Conservation (phyloP, 2,329 filamentous ascomycete genomes). For the Exophiala spinifera region DNA sequence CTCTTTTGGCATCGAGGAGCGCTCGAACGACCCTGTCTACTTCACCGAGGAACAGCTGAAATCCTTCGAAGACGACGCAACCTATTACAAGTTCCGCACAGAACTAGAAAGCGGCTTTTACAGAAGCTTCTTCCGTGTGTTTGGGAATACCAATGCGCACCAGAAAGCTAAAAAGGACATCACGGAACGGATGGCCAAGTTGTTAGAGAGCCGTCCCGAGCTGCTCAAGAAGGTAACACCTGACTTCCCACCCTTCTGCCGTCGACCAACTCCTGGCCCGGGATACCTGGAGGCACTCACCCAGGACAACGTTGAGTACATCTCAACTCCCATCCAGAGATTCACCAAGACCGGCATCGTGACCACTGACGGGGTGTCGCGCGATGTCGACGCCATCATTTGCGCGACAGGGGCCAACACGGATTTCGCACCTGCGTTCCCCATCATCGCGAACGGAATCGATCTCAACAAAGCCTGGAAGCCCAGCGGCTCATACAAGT, state of each 20-base stretch:
- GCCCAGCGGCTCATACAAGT: slow-evolving; percentile 11
- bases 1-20: no score
- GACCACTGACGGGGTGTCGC: slow-evolving; percentile 15
- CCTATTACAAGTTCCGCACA: no score
- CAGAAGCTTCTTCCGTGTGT: no score
- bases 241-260: slow-evolving; percentile 38
- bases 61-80: no score
- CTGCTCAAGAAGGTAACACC: slow-evolving; percentile 23
- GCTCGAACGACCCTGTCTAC: slow-evolving; percentile 20
- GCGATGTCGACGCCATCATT: slow-evolving; percentile 27
- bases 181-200: no score
- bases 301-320: slow-evolving; percentile 59
- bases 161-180: no score
- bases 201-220: background rate
- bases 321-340: slow-evolving; percentile 57
- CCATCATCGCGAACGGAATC: slow-evolving; percentile 33
- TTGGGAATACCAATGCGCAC: no score
- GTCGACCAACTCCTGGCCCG: slow-evolving; percentile 47
- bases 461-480: slow-evolving; percentile 9
- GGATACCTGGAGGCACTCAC: slow-evolving; percentile 50
- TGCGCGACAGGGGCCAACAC: slow-evolving; percentile 42
- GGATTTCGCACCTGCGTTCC: slow-evolving; percentile 36
- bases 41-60: background rate
- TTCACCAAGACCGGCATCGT: slow-evolving; percentile 53
- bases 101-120: no score